Evolutionary conservation across 2,329 filamentous ascomycete genomes (phyloP).

Genomic region (Penicillium polonicum): DNA sequence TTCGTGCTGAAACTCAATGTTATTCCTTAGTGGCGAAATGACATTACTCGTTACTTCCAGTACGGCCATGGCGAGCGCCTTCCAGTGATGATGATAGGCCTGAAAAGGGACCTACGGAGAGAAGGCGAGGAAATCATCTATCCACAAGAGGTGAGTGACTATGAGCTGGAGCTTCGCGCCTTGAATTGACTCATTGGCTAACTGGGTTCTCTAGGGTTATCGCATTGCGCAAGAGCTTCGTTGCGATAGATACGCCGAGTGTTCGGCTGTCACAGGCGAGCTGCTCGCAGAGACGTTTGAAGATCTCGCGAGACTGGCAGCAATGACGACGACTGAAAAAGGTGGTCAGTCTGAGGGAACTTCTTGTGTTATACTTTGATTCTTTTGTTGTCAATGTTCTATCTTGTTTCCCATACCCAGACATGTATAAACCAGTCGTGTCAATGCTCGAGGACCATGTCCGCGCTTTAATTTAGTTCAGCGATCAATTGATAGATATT

Average conservation of each 20-base stretch:
- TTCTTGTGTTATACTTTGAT: slow-evolving; percentile 43
- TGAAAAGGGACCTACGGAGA: slow-evolving; percentile 57
- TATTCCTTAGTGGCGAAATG: slow-evolving; percentile 41
- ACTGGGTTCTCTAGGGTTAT: slow-evolving; percentile 46
- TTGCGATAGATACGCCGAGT: slow-evolving; percentile 63
- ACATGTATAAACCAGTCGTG: not conserved
- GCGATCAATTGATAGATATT: not conserved
- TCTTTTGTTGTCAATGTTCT: not conserved
- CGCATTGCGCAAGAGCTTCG: slow-evolving; percentile 60
- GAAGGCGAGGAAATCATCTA: slow-evolving; percentile 47
- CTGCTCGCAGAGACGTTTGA: slow-evolving; percentile 60
- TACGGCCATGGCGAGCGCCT: slow-evolving; percentile 44
- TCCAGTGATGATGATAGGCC: slow-evolving; percentile 58
- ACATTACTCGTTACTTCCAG: slow-evolving; percentile 52
- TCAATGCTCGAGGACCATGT: not conserved
- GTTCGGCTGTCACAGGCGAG: slow-evolving; percentile 61
- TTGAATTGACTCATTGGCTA: slow-evolving; percentile 4
- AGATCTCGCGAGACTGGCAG: slow-evolving; percentile 58
- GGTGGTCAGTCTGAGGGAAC: slow-evolving; percentile 51
- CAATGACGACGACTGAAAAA: slow-evolving; percentile 56
- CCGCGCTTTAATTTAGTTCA: not conserved
- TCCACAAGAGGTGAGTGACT: slow-evolving; percentile 40
- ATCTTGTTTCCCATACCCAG: slow-evolving; percentile 4
- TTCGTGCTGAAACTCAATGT: not conserved
- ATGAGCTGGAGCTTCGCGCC: slow-evolving; percentile 30